Base-by-base conservation (phyloP, 192 early-diverging fungal species). In the Diversispora eburnea region DNA sequence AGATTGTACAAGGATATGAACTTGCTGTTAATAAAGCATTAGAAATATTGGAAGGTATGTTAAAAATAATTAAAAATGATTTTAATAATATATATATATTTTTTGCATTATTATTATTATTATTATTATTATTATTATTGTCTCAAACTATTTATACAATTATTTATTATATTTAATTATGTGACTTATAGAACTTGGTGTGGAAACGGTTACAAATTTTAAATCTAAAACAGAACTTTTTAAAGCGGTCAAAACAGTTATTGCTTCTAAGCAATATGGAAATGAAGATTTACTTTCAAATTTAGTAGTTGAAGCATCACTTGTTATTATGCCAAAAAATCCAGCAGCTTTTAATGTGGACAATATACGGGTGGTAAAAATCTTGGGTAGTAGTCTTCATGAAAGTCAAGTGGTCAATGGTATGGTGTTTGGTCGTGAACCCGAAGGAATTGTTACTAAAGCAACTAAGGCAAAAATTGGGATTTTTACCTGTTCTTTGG, bases 371-470 rank as follows among this genome's bases (percentile, higher is more conserved):
- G 93, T 99, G 56, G 97, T 99, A 78, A 99, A 99, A 85, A 91
- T 99, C 67, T 86, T 99, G 81, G 97, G 97, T 78, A 93, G 93
- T 62, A 85, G 84, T 59, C 87, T 99, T 79, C 85, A 90, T 73
- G 95, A 99, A 79, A 92, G 94, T 75, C 76, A 80, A 63, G 97
- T 99, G 42, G 88, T 98, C 59, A 88, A 89, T 63, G 97, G 97
- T 71, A 99, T 99, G 97, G 97, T 99, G 39, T 95, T 99, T 85
- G 94, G 94, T 33, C 86, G 94, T 55, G 89, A 93, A 74, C 91
- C 95, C 39, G 97, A 96, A 79, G 91, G 92, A 86, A 80, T 84
- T 47, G 72, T 88, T 58, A 86, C 84, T 10, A 82, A 84, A 47
- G 94, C 87, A n/a, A 82, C 78, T 52, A 90, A 93, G 77, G 95